Percentiles rank a stretch among this genome's conserved stretches.
phyloP scores from a whole-genome alignment of 352 stramenopile genomes.

The Phytophthora uliginosa region DNA sequence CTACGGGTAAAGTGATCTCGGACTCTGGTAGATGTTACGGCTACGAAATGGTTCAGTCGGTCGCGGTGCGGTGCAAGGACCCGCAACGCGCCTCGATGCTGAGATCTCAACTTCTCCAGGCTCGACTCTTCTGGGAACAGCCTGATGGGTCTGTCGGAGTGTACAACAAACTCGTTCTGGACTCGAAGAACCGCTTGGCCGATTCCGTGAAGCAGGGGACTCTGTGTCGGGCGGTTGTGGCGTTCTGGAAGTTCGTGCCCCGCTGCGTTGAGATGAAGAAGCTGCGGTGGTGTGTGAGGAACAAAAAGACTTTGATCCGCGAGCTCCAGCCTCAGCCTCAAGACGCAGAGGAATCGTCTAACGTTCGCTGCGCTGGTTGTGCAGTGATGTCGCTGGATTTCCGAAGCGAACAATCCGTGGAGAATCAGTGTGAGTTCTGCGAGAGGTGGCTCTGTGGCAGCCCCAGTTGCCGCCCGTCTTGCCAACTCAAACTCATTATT shows the following conservation, averaged over 20 bases:
- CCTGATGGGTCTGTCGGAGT: conserved; percentile 23
- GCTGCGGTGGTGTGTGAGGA: conserved; percentile 36
- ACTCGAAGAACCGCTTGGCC: conserved; percentile 26
- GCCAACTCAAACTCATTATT: conserved; percentile 31
- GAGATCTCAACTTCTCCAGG: conserved; percentile 18
- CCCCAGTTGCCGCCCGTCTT: conserved; percentile 16
- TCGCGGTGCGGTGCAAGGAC: conserved; percentile 14
- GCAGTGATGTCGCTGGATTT: background rate
- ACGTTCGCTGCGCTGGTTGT: conserved; percentile 8
- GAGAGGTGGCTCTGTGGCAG: conserved; percentile 18
- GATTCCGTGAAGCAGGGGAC: conserved; percentile 27
- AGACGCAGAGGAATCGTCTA: background rate
- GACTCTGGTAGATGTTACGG: conserved; percentile 18
- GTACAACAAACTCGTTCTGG: conserved; percentile 38
- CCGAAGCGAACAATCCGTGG: background rate
- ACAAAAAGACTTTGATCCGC: conserved; percentile 28
- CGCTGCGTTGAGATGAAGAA: conserved; percentile 36
- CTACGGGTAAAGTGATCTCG: conserved; percentile 19
- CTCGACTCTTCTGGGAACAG: conserved; percentile 33
- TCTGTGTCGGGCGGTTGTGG: conserved; percentile 20
- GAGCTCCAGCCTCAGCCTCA: conserved; percentile 10
- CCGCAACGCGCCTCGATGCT: conserved; percentile 9
- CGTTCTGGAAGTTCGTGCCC: conserved; percentile 37
- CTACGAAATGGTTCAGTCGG: conserved; percentile 36
- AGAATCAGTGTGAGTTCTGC: conserved; percentile 34